These are phyloP conservation scores for Penicillium longicatenatum DNA, from an alignment of 495 filamentous ascomycete species.

Conservation along the genomic window DNA sequence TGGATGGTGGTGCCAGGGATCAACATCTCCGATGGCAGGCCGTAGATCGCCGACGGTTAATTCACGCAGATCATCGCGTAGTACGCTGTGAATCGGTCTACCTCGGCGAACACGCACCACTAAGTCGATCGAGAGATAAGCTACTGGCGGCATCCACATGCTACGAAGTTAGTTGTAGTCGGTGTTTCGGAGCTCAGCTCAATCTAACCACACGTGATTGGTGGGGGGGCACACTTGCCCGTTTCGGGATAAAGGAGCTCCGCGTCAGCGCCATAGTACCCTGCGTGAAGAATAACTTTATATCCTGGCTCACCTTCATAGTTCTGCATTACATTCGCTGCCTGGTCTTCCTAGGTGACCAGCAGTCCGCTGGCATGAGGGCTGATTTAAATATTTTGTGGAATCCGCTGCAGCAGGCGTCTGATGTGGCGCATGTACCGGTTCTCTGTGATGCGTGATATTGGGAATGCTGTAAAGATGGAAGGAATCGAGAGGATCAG, in stretches of 20 bases:
- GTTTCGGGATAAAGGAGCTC: background rate
- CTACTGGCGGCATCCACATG: background rate
- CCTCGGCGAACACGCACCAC: background rate
- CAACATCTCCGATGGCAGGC: background rate
- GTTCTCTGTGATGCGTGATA: background rate
- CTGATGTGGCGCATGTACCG: background rate
- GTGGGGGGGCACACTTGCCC: background rate
- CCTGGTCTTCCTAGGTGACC: background rate
- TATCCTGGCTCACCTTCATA: background rate
- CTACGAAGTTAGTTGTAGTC: background rate
- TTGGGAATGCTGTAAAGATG: background rate
- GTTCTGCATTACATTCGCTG: background rate
- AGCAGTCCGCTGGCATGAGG: background rate
- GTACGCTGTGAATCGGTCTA: background rate
- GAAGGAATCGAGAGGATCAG: background rate
- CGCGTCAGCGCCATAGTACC: background rate
- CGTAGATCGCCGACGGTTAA: background rate
- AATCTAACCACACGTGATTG: background rate
- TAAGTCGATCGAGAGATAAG: background rate
- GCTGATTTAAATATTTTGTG: background rate
- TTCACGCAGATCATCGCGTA: background rate
- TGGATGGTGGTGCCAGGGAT: background rate
- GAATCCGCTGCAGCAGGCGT: background rate
- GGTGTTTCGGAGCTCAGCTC: background rate
- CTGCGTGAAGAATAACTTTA: background rate